Evolutionary conservation across 805 yeast species (phyloP).

Genomic region (Spathaspora sp.): DNA sequence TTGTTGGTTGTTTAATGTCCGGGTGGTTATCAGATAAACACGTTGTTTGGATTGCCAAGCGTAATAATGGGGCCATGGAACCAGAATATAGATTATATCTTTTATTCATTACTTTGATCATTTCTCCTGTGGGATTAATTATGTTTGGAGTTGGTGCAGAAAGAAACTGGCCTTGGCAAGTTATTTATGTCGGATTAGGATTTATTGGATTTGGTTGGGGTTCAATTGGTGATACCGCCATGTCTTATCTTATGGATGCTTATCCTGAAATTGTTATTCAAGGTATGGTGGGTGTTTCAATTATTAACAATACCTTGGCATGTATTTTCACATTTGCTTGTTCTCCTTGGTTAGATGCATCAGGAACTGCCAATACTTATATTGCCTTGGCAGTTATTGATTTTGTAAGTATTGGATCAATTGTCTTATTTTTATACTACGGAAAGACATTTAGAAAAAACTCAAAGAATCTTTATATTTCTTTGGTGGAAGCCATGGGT

Average conservation of each 20-base stretch:
- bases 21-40: conserved; percentile 58
- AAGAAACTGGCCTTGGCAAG: conserved; percentile 48
- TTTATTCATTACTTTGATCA: conserved; percentile 49
- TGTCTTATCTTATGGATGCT: conserved; percentile 64
- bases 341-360: conserved; percentile 53
- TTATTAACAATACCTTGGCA: conserved; percentile 62
- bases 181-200: conserved; percentile 58
- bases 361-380: conserved; percentile 57
- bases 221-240: conserved; percentile 66
- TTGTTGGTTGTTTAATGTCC: conserved; percentile 63
- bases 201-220: conserved; percentile 69
- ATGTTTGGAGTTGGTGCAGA: conserved; percentile 68
- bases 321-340: conserved; percentile 66
- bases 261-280: conserved; percentile 69
- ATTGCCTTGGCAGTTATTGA: conserved; percentile 60
- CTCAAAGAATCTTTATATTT: conserved; percentile 55
- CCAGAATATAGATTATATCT: conserved; percentile 65
- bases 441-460: conserved; percentile 58
- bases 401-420: conserved; percentile 52
- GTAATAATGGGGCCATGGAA: conserved; percentile 58
- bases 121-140: conserved; percentile 60
- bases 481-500: conserved; percentile 41
- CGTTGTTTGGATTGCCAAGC: conserved; percentile 55
- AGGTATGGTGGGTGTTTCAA: conserved; percentile 67
- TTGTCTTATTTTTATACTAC: conserved; percentile 55